A percentile compares a stretch with the other conserved stretches of the same genome.
These are phyloP conservation scores for Cronartium ribicola DNA, from an alignment of 1,284 basidiomycete genomes.

Conservation along the genomic window DNA sequence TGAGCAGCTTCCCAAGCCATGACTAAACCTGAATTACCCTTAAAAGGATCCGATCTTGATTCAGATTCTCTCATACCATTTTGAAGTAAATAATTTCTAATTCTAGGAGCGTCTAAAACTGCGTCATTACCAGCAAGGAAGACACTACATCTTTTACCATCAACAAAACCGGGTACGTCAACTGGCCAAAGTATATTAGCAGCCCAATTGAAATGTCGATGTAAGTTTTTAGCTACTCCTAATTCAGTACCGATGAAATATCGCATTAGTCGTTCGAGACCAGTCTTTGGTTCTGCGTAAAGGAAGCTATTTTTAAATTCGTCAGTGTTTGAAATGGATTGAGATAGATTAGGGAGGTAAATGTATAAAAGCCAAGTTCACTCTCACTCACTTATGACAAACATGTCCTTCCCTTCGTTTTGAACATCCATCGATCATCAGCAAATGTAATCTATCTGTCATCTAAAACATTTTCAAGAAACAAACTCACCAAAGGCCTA, in stretches of 20 bases:
- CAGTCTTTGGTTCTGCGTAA: conserved; percentile 21
- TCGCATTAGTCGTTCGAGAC: conserved; percentile 32
- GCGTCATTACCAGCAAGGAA: conserved; percentile 48
- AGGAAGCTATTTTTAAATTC: conserved; percentile 12
- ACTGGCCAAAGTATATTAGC: conserved; percentile 48
- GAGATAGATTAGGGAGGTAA: no score
- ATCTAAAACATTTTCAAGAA: no score
- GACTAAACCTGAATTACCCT: neutral
- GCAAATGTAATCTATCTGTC: no score
- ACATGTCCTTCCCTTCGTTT: conserved; percentile 27
- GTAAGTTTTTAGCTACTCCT: conserved; percentile 28
- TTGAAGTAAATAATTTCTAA: conserved; percentile 46
- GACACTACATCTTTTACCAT: conserved; percentile 44
- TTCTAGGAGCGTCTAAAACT: conserved; percentile 46
- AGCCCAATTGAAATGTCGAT: conserved; percentile 37
- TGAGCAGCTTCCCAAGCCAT: conserved; percentile 32
- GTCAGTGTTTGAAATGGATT: no score
- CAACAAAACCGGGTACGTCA: conserved; percentile 45
- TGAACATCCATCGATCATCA: no score
- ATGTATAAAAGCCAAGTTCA: neutral
- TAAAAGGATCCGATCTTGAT: neutral
- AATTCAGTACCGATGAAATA: conserved; percentile 33
- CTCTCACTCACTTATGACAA: conserved; percentile 37
- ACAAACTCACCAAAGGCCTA: conserved; percentile 22
- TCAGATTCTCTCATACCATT: conserved; percentile 43